A percentile compares a stretch with the other conserved stretches of the same genome.
Evolutionary conservation across 345 rosid species (phyloP).

Genomic region (Syzygium jambos): DNA sequence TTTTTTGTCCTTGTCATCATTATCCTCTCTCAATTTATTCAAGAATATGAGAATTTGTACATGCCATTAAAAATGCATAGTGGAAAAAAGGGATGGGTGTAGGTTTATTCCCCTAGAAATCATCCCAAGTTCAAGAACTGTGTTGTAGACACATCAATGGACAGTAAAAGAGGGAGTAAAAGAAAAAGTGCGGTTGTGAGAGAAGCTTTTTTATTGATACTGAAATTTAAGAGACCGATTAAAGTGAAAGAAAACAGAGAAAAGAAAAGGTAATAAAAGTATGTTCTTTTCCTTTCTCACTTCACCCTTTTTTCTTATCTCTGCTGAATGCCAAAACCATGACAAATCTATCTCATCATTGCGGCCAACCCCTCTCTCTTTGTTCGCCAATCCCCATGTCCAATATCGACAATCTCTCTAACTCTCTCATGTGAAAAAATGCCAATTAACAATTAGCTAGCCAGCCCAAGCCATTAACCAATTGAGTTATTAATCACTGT

Average conservation of each 20-base stretch:
- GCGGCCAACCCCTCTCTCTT: neutral
- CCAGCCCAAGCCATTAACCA: neutral
- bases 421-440: neutral
- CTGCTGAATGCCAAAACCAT: neutral
- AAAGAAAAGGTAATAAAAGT: slow-evolving; percentile 1
- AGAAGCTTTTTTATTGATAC: neutral
- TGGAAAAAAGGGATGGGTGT: neutral
- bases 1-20: neutral
- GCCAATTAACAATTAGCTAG: neutral
- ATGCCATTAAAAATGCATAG: neutral
- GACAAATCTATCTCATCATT: neutral
- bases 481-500: neutral
- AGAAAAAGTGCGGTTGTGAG: neutral
- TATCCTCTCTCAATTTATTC: neutral
- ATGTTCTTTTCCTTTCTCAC: neutral
- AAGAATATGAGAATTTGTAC: neutral
- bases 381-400: neutral
- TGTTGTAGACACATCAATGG: slow-evolving; percentile 4
- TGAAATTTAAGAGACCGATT: slow-evolving; percentile 2
- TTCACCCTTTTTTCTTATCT: neutral
- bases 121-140: neutral
- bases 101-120: neutral
- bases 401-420: neutral
- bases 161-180: neutral
- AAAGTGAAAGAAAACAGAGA: neutral